These are phyloP conservation scores for Mycena epipterygia DNA, from an alignment of 768 basidiomycete genomes.

Conservation along the genomic window DNA sequence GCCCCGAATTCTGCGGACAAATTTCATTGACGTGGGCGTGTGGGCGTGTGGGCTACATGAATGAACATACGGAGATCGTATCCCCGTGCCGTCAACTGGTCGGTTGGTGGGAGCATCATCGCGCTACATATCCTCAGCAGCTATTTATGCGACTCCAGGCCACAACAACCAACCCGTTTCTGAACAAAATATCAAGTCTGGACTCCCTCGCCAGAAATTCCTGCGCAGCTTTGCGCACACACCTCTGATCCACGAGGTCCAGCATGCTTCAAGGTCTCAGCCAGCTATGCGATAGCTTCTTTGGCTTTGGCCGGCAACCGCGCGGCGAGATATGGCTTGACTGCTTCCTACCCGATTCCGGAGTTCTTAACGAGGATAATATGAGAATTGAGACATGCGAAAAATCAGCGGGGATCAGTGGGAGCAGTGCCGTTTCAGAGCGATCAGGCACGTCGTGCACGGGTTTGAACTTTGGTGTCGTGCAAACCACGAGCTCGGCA, in stretches of 20 bases:
- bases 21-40: neutral
- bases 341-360: conserved; percentile 40
- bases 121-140: conserved; percentile 41
- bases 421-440: conserved; percentile 43
- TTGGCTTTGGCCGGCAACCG: conserved; percentile 40
- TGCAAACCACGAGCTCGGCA: too few relatives aligned
- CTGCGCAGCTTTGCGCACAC: conserved; percentile 54
- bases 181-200: conserved; percentile 38
- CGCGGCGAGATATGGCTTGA: conserved; percentile 48
- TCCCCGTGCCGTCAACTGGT: conserved; percentile 48
- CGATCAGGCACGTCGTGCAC: conserved; percentile 47
- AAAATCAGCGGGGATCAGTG: conserved; percentile 24
- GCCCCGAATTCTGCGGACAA: conserved; percentile 50
- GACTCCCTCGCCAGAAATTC: conserved; percentile 47
- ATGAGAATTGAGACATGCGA: neutral
- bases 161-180: conserved; percentile 35
- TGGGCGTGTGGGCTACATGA: neutral
- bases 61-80: conserved; percentile 49
- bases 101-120: conserved; percentile 52
- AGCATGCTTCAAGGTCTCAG: conserved; percentile 40
- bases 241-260: conserved; percentile 55
- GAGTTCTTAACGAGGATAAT: conserved; percentile 33
- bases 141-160: too few relatives aligned
- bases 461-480: conserved; percentile 12
- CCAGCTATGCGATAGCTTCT: conserved; percentile 44